phyloP scores from a whole-genome alignment of 140 eudicot species.

The Artemisia princeps region DNA sequence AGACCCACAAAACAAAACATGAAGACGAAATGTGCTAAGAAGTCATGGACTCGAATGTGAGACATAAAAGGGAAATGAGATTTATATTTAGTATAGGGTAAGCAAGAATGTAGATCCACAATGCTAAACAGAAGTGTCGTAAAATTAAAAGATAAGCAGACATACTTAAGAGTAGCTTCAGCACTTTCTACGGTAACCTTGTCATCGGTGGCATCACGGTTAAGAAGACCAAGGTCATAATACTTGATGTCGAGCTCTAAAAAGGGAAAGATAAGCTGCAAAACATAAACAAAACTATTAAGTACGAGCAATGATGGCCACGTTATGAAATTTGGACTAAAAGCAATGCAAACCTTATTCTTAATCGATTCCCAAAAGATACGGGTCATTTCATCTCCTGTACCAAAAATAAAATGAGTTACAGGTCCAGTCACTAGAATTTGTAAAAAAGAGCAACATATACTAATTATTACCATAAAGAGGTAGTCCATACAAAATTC shows the following conservation, averaged over 20 bases:
- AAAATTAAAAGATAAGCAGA: not conserved
- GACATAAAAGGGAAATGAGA: too few species aligned
- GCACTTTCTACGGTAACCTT: constrained; percentile 96
- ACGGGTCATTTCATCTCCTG: constrained; percentile 78
- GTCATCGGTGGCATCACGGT: constrained; percentile 96
- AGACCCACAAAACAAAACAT: not conserved
- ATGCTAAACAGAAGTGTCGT: too few species aligned
- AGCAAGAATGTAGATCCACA: too few species aligned
- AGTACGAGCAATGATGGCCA: not conserved
- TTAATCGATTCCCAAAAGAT: constrained; percentile 59
- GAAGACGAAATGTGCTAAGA: too few species aligned
- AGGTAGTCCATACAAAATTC: too few species aligned
- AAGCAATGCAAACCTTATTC: constrained; percentile 40
- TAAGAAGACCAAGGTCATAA: constrained; percentile 90
- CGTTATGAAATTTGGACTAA: not conserved
- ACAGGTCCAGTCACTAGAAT: constrained; percentile 9
- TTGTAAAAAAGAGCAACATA: not conserved
- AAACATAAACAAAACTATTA: constrained; percentile 1
- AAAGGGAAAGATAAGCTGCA: constrained; percentile 84
- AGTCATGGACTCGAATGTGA: too few species aligned
- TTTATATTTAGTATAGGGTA: too few species aligned
- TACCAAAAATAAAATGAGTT: constrained; percentile 15
- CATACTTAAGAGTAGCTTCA: constrained; percentile 85
- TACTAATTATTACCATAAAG: not conserved
- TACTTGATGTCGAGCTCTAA: constrained; percentile 87